Conservation (phyloP, 129 eudicot genomes). For the Artemisia argyi region DNA sequence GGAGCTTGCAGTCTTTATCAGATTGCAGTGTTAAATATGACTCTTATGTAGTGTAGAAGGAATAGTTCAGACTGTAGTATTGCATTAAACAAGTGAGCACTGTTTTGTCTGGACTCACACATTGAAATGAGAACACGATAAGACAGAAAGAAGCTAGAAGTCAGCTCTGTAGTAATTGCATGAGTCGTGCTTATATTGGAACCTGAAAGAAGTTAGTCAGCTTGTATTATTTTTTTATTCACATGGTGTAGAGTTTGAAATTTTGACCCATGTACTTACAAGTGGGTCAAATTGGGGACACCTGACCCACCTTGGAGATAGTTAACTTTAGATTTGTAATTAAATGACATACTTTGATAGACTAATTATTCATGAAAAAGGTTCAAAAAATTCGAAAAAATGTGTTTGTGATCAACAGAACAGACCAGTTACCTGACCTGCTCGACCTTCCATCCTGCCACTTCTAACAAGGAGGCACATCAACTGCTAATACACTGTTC, state of each 20-base stretch:
- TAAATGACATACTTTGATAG: too few relatives aligned
- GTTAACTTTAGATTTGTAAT: too few relatives aligned
- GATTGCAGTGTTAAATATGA: neutral
- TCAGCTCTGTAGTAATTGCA: too few relatives aligned
- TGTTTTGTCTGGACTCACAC: neutral
- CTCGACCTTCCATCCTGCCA: neutral
- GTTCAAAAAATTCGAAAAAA: neutral
- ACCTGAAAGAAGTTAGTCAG: too few relatives aligned
- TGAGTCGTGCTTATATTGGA: too few relatives aligned
- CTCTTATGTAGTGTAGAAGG: neutral
- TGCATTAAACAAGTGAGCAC: constrained; percentile 3
- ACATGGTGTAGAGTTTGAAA: too few relatives aligned
- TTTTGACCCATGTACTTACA: too few relatives aligned
- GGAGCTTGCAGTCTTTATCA: constrained; percentile 1
- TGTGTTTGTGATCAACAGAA: neutral
- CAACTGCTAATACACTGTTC: constrained; percentile 11
- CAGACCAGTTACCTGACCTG: neutral
- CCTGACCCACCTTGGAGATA: too few relatives aligned
- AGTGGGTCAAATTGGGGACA: too few relatives aligned
- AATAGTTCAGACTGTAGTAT: neutral
- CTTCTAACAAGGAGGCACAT: constrained; percentile 15
- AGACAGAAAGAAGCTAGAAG: neutral
- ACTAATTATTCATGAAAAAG: neutral
- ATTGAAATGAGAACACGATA: neutral
- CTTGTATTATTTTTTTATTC: too few relatives aligned